phyloP scores from a whole-genome alignment of 176 grass and related monocot genomes.

The Hordeum vulgare region DNA sequence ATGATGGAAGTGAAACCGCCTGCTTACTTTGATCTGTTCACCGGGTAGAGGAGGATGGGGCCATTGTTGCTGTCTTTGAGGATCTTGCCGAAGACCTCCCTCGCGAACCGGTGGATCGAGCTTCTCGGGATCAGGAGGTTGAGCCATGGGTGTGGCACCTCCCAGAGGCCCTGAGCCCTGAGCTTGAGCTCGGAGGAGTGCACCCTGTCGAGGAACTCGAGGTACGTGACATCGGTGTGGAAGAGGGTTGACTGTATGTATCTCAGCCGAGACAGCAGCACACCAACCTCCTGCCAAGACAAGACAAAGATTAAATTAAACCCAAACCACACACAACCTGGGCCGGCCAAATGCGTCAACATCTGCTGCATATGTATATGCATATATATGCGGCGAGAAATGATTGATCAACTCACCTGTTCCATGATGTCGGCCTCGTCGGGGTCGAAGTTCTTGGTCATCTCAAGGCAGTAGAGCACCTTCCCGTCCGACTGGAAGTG shows the following conservation, averaged over 20 bases:
- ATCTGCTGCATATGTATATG: not conserved
- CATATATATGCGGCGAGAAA: not conserved
- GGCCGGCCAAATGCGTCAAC: not conserved
- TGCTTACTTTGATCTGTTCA: slow-evolving; percentile 76
- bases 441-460: slow-evolving; percentile 78
- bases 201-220: slow-evolving; percentile 91
- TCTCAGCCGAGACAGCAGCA: slow-evolving; percentile 56
- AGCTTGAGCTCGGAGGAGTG: slow-evolving; percentile 75
- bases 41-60: slow-evolving; percentile 91
- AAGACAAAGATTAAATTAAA: not conserved
- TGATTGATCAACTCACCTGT: slow-evolving; percentile 35
- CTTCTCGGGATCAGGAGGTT: slow-evolving; percentile 81
- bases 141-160: slow-evolving; percentile 93
- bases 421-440: slow-evolving; percentile 46
- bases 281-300: slow-evolving; percentile 52
- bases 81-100: slow-evolving; percentile 84
- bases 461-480: slow-evolving; percentile 84
- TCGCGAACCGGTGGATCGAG: slow-evolving; percentile 60
- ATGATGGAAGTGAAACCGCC: not conserved
- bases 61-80: slow-evolving; percentile 78
- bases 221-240: slow-evolving; percentile 71
- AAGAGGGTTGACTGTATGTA: slow-evolving; percentile 77
- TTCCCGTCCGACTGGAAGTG: slow-evolving; percentile 70
- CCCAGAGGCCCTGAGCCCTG: slow-evolving; percentile 85
- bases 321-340: not conserved